Evolutionary conservation across 345 rosid genomes (phyloP).

Genomic region (Hirschfeldia incana): DNA sequence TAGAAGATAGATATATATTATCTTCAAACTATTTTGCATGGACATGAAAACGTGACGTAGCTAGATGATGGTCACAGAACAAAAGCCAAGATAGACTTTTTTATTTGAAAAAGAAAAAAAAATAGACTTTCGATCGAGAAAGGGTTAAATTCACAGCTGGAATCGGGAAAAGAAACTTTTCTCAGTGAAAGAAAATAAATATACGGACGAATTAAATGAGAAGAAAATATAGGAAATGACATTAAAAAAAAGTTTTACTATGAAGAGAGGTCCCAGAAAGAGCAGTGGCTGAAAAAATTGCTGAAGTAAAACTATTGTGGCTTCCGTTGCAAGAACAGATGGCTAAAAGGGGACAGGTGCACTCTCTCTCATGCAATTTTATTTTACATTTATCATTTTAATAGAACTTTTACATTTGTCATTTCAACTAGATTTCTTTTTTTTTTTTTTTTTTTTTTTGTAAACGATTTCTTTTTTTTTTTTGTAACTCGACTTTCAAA

Average conservation of each 20-base stretch:
- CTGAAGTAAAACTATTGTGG: constrained; percentile 37
- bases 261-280: constrained; percentile 35
- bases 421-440: too few species aligned
- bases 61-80: constrained; percentile 43
- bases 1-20: constrained; percentile 33
- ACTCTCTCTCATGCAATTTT: constrained; percentile 41
- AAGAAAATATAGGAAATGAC: constrained; percentile 2
- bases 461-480: too few species aligned
- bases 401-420: too few species aligned
- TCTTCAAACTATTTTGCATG: constrained; percentile 40
- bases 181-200: not conserved
- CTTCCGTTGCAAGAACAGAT: constrained; percentile 43
- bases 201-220: not conserved
- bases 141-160: constrained; percentile 40
- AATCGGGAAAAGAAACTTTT: not conserved
- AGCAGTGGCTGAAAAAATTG: constrained; percentile 30
- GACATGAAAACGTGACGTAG: constrained; percentile 46
- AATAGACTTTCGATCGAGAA: constrained; percentile 40
- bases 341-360: constrained; percentile 46
- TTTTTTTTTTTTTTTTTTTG: too few species aligned
- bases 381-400: constrained; percentile 23
- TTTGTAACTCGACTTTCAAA: too few species aligned
- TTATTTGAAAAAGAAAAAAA: not conserved
- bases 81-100: constrained; percentile 8
- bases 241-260: not conserved